phyloP scores from a whole-genome alignment of 1,139 yeast species.

The Hyphopichia fennica region DNA sequence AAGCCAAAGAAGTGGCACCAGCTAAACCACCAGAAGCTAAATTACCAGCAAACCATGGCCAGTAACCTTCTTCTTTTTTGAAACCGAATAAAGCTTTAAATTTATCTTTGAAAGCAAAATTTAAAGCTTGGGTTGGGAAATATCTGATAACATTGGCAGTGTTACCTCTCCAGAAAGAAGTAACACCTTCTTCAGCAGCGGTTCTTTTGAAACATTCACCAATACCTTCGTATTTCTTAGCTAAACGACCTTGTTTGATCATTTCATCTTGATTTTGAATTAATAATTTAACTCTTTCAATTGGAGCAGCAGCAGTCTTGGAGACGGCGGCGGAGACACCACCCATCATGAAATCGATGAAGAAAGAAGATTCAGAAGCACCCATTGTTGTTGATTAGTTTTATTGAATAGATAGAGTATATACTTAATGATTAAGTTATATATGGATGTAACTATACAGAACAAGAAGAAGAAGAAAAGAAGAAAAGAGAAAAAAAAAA shows the following conservation, averaged over 20 bases:
- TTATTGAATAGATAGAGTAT: slow-evolving; percentile 12
- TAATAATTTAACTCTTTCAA: slow-evolving; percentile 55
- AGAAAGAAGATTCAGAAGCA: slow-evolving; percentile 22
- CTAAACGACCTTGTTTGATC: slow-evolving; percentile 56
- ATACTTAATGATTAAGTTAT: slow-evolving; percentile 2
- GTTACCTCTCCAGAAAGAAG: slow-evolving; percentile 59
- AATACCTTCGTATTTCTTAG: slow-evolving; percentile 51
- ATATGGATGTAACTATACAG: neutral
- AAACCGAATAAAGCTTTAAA: slow-evolving; percentile 53
- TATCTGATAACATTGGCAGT: slow-evolving; percentile 56
- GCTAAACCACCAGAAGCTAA: slow-evolving; percentile 59
- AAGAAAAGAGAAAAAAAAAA: slow-evolving; percentile 7
- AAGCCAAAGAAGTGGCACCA: slow-evolving; percentile 56
- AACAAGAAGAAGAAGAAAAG: slow-evolving; percentile 8
- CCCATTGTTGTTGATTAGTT: slow-evolving; percentile 17
- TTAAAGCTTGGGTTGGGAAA: slow-evolving; percentile 57
- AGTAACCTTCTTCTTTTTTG: slow-evolving; percentile 52
- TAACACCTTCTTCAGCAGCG: slow-evolving; percentile 53
- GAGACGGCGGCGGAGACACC: slow-evolving; percentile 61
- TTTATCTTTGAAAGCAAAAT: slow-evolving; percentile 56
- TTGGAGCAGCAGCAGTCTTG: slow-evolving; percentile 57
- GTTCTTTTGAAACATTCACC: slow-evolving; percentile 53
- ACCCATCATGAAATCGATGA: slow-evolving; percentile 51
- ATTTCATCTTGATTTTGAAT: slow-evolving; percentile 56
- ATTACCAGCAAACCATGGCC: slow-evolving; percentile 56